Percentiles rank a stretch among this genome's conserved stretches.
Evolutionary conservation across 345 rosid genomes (phyloP).

Genomic region (Triadica sebifera): DNA sequence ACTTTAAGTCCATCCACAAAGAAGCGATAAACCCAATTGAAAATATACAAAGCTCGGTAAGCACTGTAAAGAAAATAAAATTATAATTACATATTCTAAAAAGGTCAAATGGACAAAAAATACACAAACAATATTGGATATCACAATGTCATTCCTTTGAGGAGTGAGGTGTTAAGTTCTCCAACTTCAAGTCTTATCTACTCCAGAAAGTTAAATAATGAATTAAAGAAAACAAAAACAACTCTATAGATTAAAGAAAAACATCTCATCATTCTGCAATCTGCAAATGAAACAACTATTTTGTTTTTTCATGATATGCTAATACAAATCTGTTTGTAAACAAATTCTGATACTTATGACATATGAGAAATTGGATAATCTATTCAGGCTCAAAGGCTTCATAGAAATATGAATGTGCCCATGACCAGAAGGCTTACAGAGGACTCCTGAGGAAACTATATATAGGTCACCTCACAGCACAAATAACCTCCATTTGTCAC

Average conservation of each 20-base stretch:
- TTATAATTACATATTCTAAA: background rate
- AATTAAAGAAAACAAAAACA: background rate
- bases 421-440: background rate
- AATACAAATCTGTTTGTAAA: background rate
- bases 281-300: background rate
- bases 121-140: background rate
- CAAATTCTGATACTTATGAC: background rate
- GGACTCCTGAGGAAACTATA: background rate
- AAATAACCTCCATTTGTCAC: background rate
- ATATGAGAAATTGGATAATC: background rate
- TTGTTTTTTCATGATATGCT: background rate
- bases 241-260: background rate
- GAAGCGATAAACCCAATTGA: constrained; percentile 51
- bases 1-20: constrained; percentile 23
- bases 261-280: background rate
- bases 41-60: constrained; percentile 44
- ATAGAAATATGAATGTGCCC: background rate
- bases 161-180: background rate
- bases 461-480: background rate
- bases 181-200: background rate
- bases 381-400: background rate
- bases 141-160: background rate
- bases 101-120: background rate
- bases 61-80: constrained; percentile 27
- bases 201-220: background rate